These are phyloP conservation scores for Vicia villosa DNA, from an alignment of 306 rosid genomes.

Conservation along the genomic window DNA sequence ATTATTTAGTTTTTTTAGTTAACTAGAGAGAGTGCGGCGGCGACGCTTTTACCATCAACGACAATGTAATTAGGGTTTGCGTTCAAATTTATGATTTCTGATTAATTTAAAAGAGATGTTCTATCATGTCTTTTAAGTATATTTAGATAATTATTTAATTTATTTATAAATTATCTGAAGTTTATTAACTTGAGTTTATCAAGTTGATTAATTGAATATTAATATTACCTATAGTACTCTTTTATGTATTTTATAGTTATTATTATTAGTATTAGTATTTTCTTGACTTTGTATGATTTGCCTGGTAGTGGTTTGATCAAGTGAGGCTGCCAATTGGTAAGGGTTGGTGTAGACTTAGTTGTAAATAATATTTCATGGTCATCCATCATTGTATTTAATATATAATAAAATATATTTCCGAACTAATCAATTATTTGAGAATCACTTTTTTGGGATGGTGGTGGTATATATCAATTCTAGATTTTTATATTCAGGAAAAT, in stretches of 20 bases:
- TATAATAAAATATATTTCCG: too few species aligned
- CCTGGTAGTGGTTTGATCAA: constrained; percentile 41
- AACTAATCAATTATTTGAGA: background rate
- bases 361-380: constrained; percentile 26
- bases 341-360: constrained; percentile 60
- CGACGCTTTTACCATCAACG: too few species aligned
- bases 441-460: background rate
- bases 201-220: background rate
- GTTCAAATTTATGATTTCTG: too few species aligned
- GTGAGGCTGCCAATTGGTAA: constrained; percentile 36
- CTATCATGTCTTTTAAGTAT: too few species aligned
- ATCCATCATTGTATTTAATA: constrained; percentile 14
- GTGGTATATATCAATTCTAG: background rate
- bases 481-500: background rate
- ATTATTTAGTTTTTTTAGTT: too few species aligned
- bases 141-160: too few species aligned
- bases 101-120: too few species aligned
- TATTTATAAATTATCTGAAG: too few species aligned
- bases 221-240: background rate
- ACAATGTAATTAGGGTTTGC: too few species aligned
- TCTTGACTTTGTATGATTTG: constrained; percentile 46
- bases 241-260: background rate
- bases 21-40: too few species aligned
- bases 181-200: background rate
- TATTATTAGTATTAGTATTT: background rate